phyloP scores from a whole-genome alignment of 1,284 basidiomycete species.

The Pholiota adiposa region DNA sequence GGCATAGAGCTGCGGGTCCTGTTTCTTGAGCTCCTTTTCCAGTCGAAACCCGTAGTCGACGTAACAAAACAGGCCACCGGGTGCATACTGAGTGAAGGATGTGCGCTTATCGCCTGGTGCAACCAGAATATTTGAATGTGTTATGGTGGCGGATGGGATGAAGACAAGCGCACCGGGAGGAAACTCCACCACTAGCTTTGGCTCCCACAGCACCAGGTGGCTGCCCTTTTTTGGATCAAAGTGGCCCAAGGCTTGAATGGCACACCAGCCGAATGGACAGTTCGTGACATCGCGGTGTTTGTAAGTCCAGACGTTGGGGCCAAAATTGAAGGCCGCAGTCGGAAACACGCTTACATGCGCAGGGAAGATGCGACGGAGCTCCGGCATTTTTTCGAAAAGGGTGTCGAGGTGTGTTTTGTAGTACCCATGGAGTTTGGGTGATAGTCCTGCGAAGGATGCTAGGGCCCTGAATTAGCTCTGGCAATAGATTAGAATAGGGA shows the following conservation, averaged over 20 bases:
- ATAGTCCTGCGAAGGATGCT: conserved; percentile 6
- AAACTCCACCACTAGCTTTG: conserved; percentile 21
- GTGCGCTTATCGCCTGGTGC: conserved; percentile 9
- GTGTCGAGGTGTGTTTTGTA: neutral
- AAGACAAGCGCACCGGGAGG: conserved; percentile 23
- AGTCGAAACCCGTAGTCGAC: conserved; percentile 18
- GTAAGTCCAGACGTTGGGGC: conserved; percentile 1
- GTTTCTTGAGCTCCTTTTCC: neutral
- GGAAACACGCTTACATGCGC: conserved; percentile 11
- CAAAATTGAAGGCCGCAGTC: conserved; percentile 11
- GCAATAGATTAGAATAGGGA: too few species aligned
- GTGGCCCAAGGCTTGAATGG: conserved; percentile 20
- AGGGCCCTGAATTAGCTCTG: too few species aligned
- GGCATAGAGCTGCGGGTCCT: neutral
- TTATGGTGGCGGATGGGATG: conserved; percentile 20
- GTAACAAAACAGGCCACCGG: conserved; percentile 23
- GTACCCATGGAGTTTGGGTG: conserved; percentile 12
- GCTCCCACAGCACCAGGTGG: conserved; percentile 23
- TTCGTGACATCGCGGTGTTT: conserved; percentile 10
- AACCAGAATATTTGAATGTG: conserved; percentile 23
- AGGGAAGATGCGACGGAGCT: conserved; percentile 10
- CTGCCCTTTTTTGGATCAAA: conserved; percentile 16
- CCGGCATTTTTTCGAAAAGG: neutral
- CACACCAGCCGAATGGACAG: conserved; percentile 17
- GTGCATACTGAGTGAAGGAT: conserved; percentile 24